Conservation (phyloP, 768 basidiomycete species). For the Boletus speciosus region DNA sequence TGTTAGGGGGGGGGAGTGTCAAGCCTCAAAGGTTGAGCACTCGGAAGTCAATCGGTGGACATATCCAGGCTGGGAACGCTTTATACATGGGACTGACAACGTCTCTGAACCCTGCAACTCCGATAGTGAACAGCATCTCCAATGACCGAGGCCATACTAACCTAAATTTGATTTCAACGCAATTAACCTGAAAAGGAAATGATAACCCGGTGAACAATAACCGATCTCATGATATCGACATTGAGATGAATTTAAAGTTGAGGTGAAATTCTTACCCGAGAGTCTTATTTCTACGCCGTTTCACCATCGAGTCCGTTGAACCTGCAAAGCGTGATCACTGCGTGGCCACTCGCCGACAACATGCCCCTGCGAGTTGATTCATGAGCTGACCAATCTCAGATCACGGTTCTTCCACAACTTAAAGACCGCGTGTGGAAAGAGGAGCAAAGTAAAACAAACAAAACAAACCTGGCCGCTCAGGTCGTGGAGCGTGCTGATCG, state of each 20-base stretch:
- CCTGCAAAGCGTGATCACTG: constrained; percentile 25
- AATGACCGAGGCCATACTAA: constrained; percentile 32
- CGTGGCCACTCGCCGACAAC: constrained; percentile 24
- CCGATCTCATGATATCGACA: constrained; percentile 25
- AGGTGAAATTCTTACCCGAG: constrained; percentile 28
- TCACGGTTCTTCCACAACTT: constrained; percentile 19
- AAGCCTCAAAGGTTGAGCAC: constrained; percentile 9
- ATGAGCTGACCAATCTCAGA: constrained; percentile 29
- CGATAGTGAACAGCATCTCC: constrained; percentile 27
- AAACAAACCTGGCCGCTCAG: constrained; percentile 18
- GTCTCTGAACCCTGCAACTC: constrained; percentile 26
- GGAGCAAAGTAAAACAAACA: constrained; percentile 7
- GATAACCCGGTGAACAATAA: constrained; percentile 22
- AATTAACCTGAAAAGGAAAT: constrained; percentile 27
- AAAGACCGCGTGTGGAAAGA: constrained; percentile 25
- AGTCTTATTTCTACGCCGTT: constrained; percentile 21
- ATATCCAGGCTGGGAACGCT: constrained; percentile 25
- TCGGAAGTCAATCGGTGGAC: constrained; percentile 26
- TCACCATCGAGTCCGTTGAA: constrained; percentile 27
- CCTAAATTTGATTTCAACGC: constrained; percentile 31
- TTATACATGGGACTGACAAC: constrained; percentile 33
- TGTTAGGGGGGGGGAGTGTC: constrained; percentile 10
- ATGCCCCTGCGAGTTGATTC: constrained; percentile 27
- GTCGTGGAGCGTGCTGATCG: constrained; percentile 31
- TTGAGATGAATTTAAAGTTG: constrained; percentile 26